Evolutionary conservation across 306 rosid species (phyloP).

Genomic region (Cucurbita ficifolia): DNA sequence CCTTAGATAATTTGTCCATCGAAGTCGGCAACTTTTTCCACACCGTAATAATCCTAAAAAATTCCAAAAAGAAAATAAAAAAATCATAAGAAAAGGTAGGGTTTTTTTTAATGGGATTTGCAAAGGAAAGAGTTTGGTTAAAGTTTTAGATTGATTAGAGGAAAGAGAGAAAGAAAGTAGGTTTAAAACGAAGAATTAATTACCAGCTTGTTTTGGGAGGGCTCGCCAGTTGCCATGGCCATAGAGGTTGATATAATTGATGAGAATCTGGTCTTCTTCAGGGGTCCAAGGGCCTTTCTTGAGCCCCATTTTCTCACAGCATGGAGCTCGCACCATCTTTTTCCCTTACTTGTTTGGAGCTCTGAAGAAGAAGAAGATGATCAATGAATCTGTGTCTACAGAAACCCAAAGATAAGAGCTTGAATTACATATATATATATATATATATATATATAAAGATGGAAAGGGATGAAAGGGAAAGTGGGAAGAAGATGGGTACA

Average conservation of each 20-base stretch:
- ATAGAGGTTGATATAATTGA: conserved; percentile 34
- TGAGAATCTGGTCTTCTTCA: conserved; percentile 63
- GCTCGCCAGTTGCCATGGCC: conserved; percentile 93
- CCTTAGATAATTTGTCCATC: conserved; percentile 75
- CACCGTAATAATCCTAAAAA: conserved; percentile 54
- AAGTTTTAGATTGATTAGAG: not conserved
- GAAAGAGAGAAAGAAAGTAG: not conserved
- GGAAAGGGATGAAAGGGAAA: not conserved
- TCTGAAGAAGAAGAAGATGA: not conserved
- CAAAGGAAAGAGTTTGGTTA: not conserved
- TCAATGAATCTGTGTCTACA: not conserved
- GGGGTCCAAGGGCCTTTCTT: conserved; percentile 86
- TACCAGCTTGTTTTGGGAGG: conserved; percentile 80
- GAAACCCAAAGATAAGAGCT: not conserved
- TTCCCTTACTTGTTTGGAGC: not conserved
- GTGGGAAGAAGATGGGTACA: conserved; percentile 1
- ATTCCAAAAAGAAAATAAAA: too few species aligned
- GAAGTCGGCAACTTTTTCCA: conserved; percentile 82
- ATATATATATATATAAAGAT: not conserved
- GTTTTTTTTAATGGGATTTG: not conserved
- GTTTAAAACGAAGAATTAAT: not conserved
- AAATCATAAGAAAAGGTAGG: not conserved
- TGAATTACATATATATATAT: not conserved
- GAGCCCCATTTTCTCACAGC: conserved; percentile 87
- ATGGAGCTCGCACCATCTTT: conserved; percentile 77